Conservation (phyloP, 148 eudicot genomes). For the Camellia granthamiana region DNA sequence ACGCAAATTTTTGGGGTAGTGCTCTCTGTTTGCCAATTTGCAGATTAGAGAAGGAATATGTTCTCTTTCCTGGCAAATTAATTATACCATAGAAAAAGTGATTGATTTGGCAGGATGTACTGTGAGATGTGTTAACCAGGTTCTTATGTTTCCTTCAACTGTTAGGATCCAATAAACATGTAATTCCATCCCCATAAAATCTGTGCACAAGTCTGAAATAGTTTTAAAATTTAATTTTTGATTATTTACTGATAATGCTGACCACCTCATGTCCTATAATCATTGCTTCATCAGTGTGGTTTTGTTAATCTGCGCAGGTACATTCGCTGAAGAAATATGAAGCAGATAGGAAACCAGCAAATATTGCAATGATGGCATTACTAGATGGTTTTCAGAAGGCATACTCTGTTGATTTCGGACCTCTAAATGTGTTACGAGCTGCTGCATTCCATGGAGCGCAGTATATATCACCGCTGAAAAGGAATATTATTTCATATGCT, state of each 20-base stretch:
- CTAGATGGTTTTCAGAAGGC: conserved; percentile 94
- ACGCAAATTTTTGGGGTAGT: too few relatives aligned
- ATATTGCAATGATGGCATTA: conserved; percentile 76
- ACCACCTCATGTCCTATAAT: background rate
- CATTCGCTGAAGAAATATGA: conserved; percentile 69
- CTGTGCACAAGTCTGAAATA: background rate
- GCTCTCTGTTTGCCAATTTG: background rate
- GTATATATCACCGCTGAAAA: conserved; percentile 72
- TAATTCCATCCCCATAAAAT: background rate
- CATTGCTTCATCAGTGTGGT: background rate
- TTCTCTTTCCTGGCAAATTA: background rate
- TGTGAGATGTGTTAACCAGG: background rate
- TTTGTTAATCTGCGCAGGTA: conserved; percentile 37
- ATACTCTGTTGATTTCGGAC: conserved; percentile 78
- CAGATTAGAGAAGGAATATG: background rate
- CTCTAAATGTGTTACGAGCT: conserved; percentile 73
- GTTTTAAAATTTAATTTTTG: background rate
- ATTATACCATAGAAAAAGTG: background rate
- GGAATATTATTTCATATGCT: conserved; percentile 71
- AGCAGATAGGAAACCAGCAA: conserved; percentile 77
- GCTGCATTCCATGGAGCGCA: conserved; percentile 87
- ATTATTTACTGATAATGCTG: background rate
- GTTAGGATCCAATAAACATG: background rate
- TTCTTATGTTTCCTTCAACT: background rate
- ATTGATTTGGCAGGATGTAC: background rate